Base-by-base conservation (phyloP, 1,284 basidiomycete species). In the Malassezia obtusa region DNA sequence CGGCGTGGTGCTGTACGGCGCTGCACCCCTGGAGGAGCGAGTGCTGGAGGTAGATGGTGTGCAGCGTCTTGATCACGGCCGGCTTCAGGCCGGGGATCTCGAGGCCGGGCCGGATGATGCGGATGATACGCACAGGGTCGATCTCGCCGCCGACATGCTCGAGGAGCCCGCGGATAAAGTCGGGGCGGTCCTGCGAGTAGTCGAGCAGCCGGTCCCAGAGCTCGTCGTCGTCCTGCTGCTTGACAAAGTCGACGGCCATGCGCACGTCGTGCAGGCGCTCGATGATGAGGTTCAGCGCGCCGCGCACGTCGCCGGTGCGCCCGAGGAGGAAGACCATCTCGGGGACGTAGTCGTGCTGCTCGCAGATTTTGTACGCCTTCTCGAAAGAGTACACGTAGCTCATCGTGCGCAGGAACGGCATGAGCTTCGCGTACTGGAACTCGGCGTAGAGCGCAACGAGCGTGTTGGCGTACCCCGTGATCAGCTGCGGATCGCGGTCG, bases 321-420 rank as follows among this genome's bases (percentile, higher is more conserved):
- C 94, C 94, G 0, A 98, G 83, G 0, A 98, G 79, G 77, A 95
- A 98, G 7, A 99, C 92, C 87, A 94, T 94, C 76, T 98, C 94
- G 0, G 84, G 83, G 0, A 99, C 90, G 36, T 89, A 81, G 67
- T 92, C 89, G 33, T 83, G 81, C 56, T 84, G 81, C 64, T 84
- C 83, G 72, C 90, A 95, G 15, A 89, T 82, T 44, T 80, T 77
- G 75, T 90, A 92, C n/a, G 92, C 91, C 83, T 89, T 63, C 66
- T 96, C 91, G 5, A 96, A 80, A 68, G 83, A 89, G 74, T 96
- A 98, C 63, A 87, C 88, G 63, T 83, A 89, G 74, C 87, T 92
- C 68, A 72, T 67, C 9, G 87, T 84, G 22, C 92, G 83, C 14
- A 98, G 78, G 75, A 94, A 95, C 60, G 89, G 86, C 66, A 98